A percentile compares a stretch with the other conserved stretches of the same genome.
phyloP scores from a whole-genome alignment of 257 asterid species.

The Mitragyna speciosa region DNA sequence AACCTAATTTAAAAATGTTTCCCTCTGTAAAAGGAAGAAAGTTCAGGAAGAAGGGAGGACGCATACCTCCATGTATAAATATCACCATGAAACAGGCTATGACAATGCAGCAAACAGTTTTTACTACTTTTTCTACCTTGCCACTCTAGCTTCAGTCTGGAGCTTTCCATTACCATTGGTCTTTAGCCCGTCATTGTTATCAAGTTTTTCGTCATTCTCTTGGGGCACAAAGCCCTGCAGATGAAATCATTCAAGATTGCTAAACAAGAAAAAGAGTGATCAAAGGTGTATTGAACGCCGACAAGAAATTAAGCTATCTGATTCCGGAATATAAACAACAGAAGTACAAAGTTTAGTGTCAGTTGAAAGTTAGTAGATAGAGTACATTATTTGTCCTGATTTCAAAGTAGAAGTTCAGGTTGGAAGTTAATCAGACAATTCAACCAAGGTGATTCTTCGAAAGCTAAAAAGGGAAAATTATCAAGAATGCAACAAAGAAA shows the following conservation, averaged over 20 bases:
- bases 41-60: background rate
- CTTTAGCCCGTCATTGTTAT: constrained; percentile 9
- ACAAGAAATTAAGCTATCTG: background rate
- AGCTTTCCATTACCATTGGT: constrained; percentile 11
- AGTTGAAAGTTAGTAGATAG: background rate
- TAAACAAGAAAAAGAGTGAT: background rate
- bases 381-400: background rate
- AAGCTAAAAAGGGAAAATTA: background rate
- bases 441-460: background rate
- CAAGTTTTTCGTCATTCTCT: constrained; percentile 9
- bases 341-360: background rate
- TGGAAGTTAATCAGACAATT: background rate
- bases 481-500: background rate
- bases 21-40: background rate
- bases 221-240: constrained; percentile 12
- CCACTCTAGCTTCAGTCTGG: background rate
- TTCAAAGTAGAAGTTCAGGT: background rate
- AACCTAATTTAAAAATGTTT: background rate
- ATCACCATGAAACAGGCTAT: background rate
- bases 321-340: background rate
- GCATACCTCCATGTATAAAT: background rate
- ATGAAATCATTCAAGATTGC: background rate
- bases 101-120: background rate
- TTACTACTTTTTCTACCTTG: background rate
- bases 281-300: background rate